Conservation (phyloP, 129 eudicot species). For the Centaurea solstitialis region DNA sequence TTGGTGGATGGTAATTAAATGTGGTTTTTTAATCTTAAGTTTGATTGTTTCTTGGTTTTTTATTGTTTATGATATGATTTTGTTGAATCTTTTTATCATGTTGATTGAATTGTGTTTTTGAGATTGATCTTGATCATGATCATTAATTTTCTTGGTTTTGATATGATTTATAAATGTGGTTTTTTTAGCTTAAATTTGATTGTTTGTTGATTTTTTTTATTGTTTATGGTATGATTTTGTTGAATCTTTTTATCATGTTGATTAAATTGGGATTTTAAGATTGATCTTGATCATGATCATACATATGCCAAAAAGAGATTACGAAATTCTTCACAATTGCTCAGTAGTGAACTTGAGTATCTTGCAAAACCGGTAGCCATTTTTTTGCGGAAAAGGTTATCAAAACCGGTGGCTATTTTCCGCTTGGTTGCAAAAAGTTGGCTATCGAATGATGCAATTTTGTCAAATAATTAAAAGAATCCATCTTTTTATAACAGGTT, state of each 20-base stretch:
- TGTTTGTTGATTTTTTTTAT: background rate
- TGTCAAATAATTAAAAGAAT: background rate
- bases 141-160: background rate
- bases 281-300: background rate
- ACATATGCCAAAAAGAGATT: background rate
- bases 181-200: background rate
- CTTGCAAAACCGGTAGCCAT: too few species aligned
- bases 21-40: background rate
- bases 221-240: background rate
- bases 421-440: too few species aligned
- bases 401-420: background rate
- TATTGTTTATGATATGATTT: background rate
- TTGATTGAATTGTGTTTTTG: background rate
- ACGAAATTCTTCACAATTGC: background rate
- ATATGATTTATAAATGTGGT: background rate
- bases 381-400: too few species aligned
- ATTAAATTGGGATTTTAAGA: background rate
- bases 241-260: background rate
- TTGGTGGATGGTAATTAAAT: background rate
- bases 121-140: background rate
- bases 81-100: background rate
- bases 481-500: background rate
- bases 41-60: background rate
- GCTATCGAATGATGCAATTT: background rate
- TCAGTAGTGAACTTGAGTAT: too few species aligned